A percentile compares a stretch with the other conserved stretches of the same genome.
Evolutionary conservation across 2,329 filamentous ascomycete genomes (phyloP).

Genomic region (Stemphylium lycopersici): DNA sequence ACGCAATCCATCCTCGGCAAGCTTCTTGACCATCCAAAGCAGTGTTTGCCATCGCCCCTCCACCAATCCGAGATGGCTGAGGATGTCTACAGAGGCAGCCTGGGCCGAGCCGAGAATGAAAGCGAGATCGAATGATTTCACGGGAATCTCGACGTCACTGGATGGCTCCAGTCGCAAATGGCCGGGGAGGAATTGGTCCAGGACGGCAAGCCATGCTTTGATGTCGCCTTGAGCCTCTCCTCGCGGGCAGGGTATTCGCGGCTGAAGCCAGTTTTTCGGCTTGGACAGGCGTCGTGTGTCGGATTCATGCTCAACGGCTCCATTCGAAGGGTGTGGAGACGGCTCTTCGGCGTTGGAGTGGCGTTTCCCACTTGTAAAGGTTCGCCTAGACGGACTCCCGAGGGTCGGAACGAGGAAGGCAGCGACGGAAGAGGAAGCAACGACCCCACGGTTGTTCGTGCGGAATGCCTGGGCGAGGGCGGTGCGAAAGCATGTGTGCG

Average conservation of each 20-base stretch:
- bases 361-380: constrained; percentile 34
- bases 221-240: constrained; percentile 31
- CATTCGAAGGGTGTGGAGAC: not conserved
- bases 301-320: not conserved
- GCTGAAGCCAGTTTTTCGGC: constrained; percentile 8
- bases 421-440: constrained; percentile 33
- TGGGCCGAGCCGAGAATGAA: constrained; percentile 35
- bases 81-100: constrained; percentile 45
- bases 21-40: constrained; percentile 54
- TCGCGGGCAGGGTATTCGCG: constrained; percentile 31
- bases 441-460: constrained; percentile 25
- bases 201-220: constrained; percentile 41
- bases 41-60: constrained; percentile 52
- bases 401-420: constrained; percentile 46
- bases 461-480: constrained; percentile 46
- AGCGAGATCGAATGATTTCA: constrained; percentile 37
- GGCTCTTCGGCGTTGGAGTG: constrained; percentile 14
- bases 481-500: constrained; percentile 46
- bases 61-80: constrained; percentile 49
- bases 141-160: constrained; percentile 16
- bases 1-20: constrained; percentile 44
- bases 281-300: constrained; percentile 16
- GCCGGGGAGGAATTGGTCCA: constrained; percentile 48
- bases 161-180: constrained; percentile 33
- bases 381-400: constrained; percentile 27